Conservation (phyloP, 495 filamentous ascomycete genomes). For the Bryoglossum gracile region DNA sequence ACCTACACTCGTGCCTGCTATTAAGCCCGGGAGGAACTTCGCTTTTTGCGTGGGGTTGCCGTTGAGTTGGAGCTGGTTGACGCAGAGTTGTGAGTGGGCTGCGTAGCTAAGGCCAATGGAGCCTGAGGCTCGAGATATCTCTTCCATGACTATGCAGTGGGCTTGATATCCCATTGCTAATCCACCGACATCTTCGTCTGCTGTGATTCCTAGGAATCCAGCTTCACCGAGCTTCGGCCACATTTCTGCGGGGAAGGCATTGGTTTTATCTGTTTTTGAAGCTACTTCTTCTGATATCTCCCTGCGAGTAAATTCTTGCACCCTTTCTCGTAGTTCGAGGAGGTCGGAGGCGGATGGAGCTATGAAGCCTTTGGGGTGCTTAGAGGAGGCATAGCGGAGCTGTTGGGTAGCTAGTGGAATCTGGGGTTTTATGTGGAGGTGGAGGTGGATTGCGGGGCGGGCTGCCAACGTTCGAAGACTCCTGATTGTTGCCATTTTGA, state of each 20-base stretch:
- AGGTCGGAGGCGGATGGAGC: slow-evolving; percentile 72
- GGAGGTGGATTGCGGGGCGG: slow-evolving; percentile 16
- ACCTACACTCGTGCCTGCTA: slow-evolving; percentile 76
- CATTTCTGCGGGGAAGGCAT: slow-evolving; percentile 86
- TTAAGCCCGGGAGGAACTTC: slow-evolving; percentile 71
- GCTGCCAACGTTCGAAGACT: slow-evolving; percentile 15
- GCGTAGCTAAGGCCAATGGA: slow-evolving; percentile 90
- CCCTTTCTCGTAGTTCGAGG: slow-evolving; percentile 75
- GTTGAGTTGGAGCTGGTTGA: slow-evolving; percentile 93
- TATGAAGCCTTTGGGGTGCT: slow-evolving; percentile 78
- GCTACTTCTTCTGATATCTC: slow-evolving; percentile 83
- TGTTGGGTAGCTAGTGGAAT: slow-evolving; percentile 23
- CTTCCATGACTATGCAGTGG: slow-evolving; percentile 94
- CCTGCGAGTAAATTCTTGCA: slow-evolving; percentile 85
- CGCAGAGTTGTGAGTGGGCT: slow-evolving; percentile 92
- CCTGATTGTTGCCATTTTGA: slow-evolving; percentile 16
- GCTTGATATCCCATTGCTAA: slow-evolving; percentile 94
- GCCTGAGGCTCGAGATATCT: slow-evolving; percentile 57
- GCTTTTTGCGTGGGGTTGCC: slow-evolving; percentile 72
- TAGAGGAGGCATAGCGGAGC: slow-evolving; percentile 54
- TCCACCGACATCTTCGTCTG: slow-evolving; percentile 88
- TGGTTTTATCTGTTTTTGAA: slow-evolving; percentile 68
- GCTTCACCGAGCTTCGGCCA: slow-evolving; percentile 91
- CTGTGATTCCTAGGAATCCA: slow-evolving; percentile 88
- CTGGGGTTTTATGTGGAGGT: slow-evolving; percentile 6